These are phyloP conservation scores for Polyporus arcularius DNA, from an alignment of 768 basidiomycete genomes.

Conservation along the genomic window DNA sequence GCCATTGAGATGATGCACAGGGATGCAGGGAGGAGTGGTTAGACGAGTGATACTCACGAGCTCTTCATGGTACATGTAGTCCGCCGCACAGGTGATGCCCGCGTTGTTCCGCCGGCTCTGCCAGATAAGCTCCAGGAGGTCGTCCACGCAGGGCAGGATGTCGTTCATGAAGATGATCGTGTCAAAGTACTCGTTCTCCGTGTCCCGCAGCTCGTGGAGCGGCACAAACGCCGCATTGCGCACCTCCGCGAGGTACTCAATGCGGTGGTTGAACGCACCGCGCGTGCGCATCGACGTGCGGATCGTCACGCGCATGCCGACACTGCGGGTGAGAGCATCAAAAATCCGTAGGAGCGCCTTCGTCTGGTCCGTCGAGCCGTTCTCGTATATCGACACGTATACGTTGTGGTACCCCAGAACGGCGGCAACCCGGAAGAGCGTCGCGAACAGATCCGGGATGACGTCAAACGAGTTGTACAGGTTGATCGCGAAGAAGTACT, in stretches of 20 bases:
- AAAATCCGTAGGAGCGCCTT: conserved; percentile 95
- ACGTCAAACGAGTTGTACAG: conserved; percentile 99
- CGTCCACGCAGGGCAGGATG: conserved; percentile 96
- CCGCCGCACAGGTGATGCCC: conserved; percentile 96
- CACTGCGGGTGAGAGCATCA: conserved; percentile 85
- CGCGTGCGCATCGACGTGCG: conserved; percentile 90
- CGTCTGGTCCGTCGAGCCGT: conserved; percentile 98
- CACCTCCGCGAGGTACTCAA: conserved; percentile 99
- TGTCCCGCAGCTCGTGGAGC: conserved; percentile 88
- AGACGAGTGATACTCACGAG: conserved; percentile 52
- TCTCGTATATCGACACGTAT: conserved; percentile 98
- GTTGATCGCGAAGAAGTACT: conserved; percentile 99
- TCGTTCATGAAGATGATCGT: conserved; percentile 99
- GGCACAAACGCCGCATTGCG: conserved; percentile 97
- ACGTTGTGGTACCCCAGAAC: conserved; percentile 98
- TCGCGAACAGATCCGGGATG: conserved; percentile 95
- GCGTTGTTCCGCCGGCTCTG: conserved; percentile 92
- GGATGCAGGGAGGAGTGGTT: not conserved
- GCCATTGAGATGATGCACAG: not conserved
- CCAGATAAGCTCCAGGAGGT: conserved; percentile 96
- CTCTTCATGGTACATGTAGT: conserved; percentile 99
- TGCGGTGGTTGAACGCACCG: conserved; percentile 97
- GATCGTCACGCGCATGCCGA: conserved; percentile 92
- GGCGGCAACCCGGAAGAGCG: conserved; percentile 89
- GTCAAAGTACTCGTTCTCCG: conserved; percentile 94